Evolutionary conservation across 2,329 filamentous ascomycete species (phyloP), one percentile per base, ranked within the genome.

Genomic region (Hypoxylon sp.): DNA sequence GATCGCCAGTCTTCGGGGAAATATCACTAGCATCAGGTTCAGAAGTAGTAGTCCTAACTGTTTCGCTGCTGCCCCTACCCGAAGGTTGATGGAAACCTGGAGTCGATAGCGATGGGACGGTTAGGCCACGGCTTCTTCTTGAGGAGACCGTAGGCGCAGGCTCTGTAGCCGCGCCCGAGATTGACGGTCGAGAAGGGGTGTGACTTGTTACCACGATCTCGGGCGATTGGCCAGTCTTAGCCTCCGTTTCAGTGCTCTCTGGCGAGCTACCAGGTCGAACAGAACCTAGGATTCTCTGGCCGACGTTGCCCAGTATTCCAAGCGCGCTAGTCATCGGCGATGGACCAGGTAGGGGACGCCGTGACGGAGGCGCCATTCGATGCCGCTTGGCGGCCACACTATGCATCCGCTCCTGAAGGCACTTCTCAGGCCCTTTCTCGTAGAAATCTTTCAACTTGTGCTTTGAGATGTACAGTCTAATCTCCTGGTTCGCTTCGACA

Each of bases 381-480:
- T 52, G 72, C 6, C 67, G 69, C 48, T 66, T 77, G 4, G 75
- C 43, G 14, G 78, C 73, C 5, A 76, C 74, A 1, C 74, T 75
- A 30, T 75, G 83, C 14, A 90, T 68, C 11, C 88, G 79, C 60
- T 88, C 85, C 11, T 81, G 80, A 4, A 90, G 73, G 67, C 87
- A 90, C 17, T 76, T 77, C 6, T 88, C 84, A 0, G 87, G 87
- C 0, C 88, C 88, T 23, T 85, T 85, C 2, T 78, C 75, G 1
- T 90, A 72, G 50, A 89, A 90, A 1, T 89, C 83, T 60, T 81
- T 73, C 25, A 88, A 77, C n/a, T 84, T 78, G 61, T 86, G 67
- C 68, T 84, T 81, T 19, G 83, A 83, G 46, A 86, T 81, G 80
- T 87, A 86, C 0, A 87, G 78, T 2, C 86, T 79, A 3, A 86